A percentile compares a stretch with the other conserved stretches of the same genome.
phyloP scores from a whole-genome alignment of 192 early-diverging fungal species.

The Coemansia sp. region DNA sequence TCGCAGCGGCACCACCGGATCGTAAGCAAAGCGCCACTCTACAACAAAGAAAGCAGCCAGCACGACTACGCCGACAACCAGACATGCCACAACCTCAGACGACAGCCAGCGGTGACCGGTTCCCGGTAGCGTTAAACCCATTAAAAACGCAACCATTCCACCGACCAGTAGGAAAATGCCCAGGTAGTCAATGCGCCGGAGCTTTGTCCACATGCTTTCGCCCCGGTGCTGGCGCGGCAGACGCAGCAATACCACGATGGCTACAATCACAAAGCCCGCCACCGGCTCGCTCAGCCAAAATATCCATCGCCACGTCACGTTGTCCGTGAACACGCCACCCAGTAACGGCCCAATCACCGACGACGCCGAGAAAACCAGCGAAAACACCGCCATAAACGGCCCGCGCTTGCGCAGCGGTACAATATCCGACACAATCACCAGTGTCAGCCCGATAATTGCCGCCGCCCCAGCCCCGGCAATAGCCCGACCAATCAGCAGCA shows the following conservation, averaged over 20 bases:
- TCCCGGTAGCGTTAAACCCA: conserved; percentile 75
- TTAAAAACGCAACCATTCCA: conserved; percentile 60
- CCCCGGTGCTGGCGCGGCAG: conserved; percentile 26
- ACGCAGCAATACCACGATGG: conserved; percentile 40
- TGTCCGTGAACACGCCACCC: conserved; percentile 62
- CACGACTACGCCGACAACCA: conserved; percentile 55
- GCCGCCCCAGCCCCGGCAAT: conserved; percentile 68
- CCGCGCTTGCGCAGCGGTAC: conserved; percentile 65
- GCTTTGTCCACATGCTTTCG: conserved; percentile 43
- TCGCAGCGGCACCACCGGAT: conserved; percentile 67
- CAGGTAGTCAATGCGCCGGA: conserved; percentile 66
- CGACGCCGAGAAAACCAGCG: conserved; percentile 59
- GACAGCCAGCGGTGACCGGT: conserved; percentile 64
- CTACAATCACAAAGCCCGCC: conserved; percentile 51
- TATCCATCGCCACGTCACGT: conserved; percentile 56
- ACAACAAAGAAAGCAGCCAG: conserved; percentile 53
- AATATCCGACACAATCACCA: conserved; percentile 73
- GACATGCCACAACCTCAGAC: conserved; percentile 59
- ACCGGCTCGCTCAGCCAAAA: conserved; percentile 67
- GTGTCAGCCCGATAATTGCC: conserved; percentile 63
- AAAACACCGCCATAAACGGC: conserved; percentile 64
- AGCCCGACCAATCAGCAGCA: conserved; percentile 66
- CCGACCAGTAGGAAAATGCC: conserved; percentile 62
- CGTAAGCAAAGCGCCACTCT: conserved; percentile 58
- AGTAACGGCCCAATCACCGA: conserved; percentile 63